phyloP scores from a whole-genome alignment of 1,284 basidiomycete genomes.

The Athelia psychrophila region DNA sequence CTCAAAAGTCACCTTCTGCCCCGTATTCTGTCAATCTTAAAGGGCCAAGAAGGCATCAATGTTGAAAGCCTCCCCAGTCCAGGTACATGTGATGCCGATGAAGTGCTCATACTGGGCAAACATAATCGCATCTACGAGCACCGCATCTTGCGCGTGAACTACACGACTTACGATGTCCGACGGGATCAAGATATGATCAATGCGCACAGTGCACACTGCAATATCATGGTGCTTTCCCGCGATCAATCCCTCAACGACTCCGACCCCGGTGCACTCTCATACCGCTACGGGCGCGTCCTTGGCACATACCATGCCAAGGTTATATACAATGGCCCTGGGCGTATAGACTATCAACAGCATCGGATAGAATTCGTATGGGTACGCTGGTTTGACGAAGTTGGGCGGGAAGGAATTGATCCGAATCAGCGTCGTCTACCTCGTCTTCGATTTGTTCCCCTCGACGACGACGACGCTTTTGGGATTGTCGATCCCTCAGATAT shows the following conservation, averaged over 20 bases:
- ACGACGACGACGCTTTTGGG: slow-evolving; percentile 30
- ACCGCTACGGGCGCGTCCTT: slow-evolving; percentile 6
- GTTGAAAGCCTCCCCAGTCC: neutral
- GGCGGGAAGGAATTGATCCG: no score
- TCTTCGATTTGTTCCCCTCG: slow-evolving; percentile 27
- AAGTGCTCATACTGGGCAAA: slow-evolving; percentile 15
- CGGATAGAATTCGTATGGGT: slow-evolving; percentile 1
- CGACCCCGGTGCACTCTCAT: slow-evolving; percentile 2
- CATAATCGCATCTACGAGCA: slow-evolving; percentile 27
- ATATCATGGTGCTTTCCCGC: slow-evolving; percentile 32
- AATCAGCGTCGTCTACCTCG: slow-evolving; percentile 19
- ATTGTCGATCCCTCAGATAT: slow-evolving; percentile 37
- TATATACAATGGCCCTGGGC: neutral
- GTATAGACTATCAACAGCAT: neutral
- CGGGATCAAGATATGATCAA: slow-evolving; percentile 37
- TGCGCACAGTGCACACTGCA: slow-evolving; percentile 20
- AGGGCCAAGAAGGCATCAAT: neutral
- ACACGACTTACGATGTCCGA: slow-evolving; percentile 41
- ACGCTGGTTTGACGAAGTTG: neutral
- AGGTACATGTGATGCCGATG: neutral
- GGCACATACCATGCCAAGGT: slow-evolving; percentile 2
- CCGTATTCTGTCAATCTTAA: neutral
- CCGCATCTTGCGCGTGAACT: slow-evolving; percentile 33
- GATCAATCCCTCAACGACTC: no score
- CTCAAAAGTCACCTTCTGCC: slow-evolving; percentile 6